Base-by-base conservation (phyloP, 352 stramenopile genomes). In the Pythium myriotylum region DNA sequence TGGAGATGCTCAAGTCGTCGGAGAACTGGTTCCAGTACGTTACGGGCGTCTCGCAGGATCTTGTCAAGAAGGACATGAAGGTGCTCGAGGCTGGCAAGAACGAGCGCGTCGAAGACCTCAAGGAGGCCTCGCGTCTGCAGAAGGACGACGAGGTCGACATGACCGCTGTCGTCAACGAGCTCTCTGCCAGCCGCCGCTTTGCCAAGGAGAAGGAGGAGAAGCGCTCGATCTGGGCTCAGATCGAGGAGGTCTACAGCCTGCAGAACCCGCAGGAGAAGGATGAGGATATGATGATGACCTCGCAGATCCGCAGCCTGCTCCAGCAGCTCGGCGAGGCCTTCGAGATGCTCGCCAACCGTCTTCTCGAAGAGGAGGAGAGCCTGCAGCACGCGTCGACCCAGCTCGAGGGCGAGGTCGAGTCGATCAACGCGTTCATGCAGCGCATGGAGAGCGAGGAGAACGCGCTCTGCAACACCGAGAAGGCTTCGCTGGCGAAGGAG, bases 261-360 rank as follows among this genome's bases (percentile, higher is more conserved):
- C 74, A 77, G 12, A 94, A 92, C 74, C 48, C 81, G 19, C 86
- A 95, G 69, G 86, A 94, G 72, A 94, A 95, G 79, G 86, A 95
- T 49, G 84, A 95, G 69, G 86, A 95, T 69, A 94, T 95, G 86
- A 95, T 95, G 86, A 95, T 95, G 86, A 95, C 86, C 43, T 92
- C 82, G 35, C 86, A 95, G 70, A 95, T 95, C 68, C 86, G 86
- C 51, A 89, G 83, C 24, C 62, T 95, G 50, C 70, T 95, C 27
- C 84, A 92, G 68, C 86, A 95, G 70, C 72, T 95, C 50, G 84
- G 84, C 35, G 86, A 95, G 52, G 84, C 86, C 4, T 95, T 95
- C 46, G 86, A 95, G 70, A 94, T 95, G 86, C 78, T 94, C 42
- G 81, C 86, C 3, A 95, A 95, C 75, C 86, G 86, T 29, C 72